A percentile compares a stretch with the other conserved stretches of the same genome.
Evolutionary conservation across 176 grass and related monocot genomes (phyloP).

Genomic region (Avena insularis): DNA sequence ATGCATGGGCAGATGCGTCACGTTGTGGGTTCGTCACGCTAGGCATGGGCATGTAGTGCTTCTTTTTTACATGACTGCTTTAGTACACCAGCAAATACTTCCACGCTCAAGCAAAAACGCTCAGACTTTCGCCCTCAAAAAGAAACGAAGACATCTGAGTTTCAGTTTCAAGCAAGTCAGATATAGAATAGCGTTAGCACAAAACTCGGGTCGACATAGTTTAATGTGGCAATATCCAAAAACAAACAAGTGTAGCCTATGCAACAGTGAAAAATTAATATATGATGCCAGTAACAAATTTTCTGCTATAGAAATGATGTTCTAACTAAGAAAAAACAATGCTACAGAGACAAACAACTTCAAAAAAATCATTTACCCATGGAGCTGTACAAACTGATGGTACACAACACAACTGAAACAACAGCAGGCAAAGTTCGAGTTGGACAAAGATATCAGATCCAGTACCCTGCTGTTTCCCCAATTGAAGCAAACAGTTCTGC

Average conservation of each 20-base stretch:
- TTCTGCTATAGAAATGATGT: not conserved
- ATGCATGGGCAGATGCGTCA: too few species aligned
- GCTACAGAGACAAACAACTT: not conserved
- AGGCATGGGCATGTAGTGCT: too few species aligned
- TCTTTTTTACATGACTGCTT: too few species aligned
- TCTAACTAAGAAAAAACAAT: not conserved
- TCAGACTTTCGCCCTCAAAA: too few species aligned
- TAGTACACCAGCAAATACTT: too few species aligned
- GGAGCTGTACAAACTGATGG: not conserved
- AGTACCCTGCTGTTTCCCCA: not conserved
- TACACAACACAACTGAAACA: slow-evolving; percentile 16
- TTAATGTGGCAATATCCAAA: not conserved
- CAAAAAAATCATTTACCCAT: not conserved
- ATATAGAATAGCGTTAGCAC: not conserved
- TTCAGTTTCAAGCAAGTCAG: not conserved
- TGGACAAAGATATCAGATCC: not conserved
- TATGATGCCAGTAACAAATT: not conserved
- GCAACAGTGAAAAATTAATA: not conserved
- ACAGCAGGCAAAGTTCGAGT: not conserved
- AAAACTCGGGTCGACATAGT: not conserved
- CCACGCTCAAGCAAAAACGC: too few species aligned
- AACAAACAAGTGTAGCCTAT: not conserved
- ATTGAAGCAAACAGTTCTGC: not conserved
- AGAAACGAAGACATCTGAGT: not conserved
- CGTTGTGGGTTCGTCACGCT: too few species aligned